Base-by-base conservation (phyloP, 208 protist species). In the Trypanosoma vivax region DNA sequence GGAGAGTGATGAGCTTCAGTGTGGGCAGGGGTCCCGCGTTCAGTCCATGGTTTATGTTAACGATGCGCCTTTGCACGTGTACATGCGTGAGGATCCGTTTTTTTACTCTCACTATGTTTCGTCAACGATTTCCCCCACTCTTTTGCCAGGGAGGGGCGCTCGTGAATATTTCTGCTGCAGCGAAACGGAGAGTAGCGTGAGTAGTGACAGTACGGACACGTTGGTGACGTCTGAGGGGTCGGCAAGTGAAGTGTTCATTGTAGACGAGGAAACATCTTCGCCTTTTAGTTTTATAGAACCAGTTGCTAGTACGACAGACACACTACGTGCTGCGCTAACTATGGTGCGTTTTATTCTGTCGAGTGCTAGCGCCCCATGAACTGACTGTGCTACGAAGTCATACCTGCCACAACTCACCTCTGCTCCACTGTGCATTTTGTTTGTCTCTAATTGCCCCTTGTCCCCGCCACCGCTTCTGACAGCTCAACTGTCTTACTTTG, bases 21-120 rank as follows among this genome's bases (percentile, higher is more conserved):
- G 10, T 3, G 23, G 24, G 2, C 18, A 27, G n/a, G 47, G 29
- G 4, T 27, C 7, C 5, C 3, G 25, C 7, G 6, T 34, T 5
- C 30, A 24, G 18, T 43, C 38, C 23, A 21, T 57, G 1, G 57
- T 11, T 10, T 7, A 27, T 25, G 10, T 21, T 14, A 0, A 9
- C 13, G 18, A 30, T 16, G n/a, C 23, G 35, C 38, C 58, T 31
- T 30, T 83, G 11, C 70, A 83, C 34, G 66, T 75, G 4, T 66
- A 50, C 14, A 54, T 72, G 28, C 60, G 60, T 23, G 50, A 57
- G 25, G 50, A 65, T 29, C 19, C 35, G 0, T 19, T 25, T 4
- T 59, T 53, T 45, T 65, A 65, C 34, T 25, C 24, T 21, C 42
- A 21, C 30, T 18, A 29, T 10, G 42, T 23, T 7, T 16, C 1